phyloP scores from a whole-genome alignment of 495 filamentous ascomycete genomes.

The Immersiella caudata region DNA sequence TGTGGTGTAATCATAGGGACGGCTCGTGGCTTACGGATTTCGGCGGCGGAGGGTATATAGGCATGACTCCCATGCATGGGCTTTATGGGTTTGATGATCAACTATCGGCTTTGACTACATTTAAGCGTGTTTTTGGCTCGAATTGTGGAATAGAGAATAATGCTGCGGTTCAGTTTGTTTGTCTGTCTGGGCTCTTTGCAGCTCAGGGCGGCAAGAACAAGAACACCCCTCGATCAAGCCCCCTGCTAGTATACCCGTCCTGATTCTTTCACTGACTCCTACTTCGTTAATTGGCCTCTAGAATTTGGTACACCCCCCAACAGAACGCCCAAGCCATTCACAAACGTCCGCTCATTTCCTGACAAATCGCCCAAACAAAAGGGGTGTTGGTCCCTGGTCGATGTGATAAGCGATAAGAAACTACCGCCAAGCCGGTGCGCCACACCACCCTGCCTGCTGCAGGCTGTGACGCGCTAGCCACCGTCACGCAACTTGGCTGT shows the following conservation, averaged over 20 bases:
- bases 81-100: conserved; percentile 22
- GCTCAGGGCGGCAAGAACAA: no score
- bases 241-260: no score
- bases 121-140: background rate
- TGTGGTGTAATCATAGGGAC: conserved; percentile 31
- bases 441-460: background rate
- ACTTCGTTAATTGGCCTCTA: no score
- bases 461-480: conserved; percentile 24
- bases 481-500: conserved; percentile 20
- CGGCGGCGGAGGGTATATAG: conserved; percentile 18
- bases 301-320: no score
- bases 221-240: no score
- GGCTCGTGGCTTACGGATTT: conserved; percentile 25
- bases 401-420: conserved; percentile 5
- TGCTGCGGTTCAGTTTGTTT: background rate
- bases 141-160: background rate
- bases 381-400: background rate
- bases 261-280: no score
- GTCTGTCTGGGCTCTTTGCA: background rate
- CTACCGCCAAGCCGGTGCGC: background rate
- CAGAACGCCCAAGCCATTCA: background rate
- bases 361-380: background rate
- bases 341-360: background rate
- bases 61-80: conserved; percentile 8
- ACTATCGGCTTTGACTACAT: conserved; percentile 9